Conservation (phyloP, 2,329 filamentous ascomycete species). For the Ceratocystis lukuohia region DNA sequence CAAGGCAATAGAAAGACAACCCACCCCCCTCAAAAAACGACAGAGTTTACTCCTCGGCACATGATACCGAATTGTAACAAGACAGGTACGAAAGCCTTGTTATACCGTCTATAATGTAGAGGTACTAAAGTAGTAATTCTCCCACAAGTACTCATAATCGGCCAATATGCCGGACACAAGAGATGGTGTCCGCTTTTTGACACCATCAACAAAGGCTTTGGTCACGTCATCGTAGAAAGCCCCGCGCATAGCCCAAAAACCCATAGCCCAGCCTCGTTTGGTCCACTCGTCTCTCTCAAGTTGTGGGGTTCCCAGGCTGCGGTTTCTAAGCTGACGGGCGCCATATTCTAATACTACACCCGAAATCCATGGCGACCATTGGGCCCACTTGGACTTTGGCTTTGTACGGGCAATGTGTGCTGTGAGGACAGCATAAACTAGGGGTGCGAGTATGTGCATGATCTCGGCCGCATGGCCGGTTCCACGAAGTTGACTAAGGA, state of each 20-base stretch:
- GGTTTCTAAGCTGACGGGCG: slow-evolving; percentile 66
- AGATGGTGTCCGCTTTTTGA: slow-evolving; percentile 64
- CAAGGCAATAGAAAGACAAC: not conserved
- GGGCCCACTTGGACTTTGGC: slow-evolving; percentile 38
- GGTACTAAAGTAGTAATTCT: slow-evolving; percentile 85
- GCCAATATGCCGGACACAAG: slow-evolving; percentile 77
- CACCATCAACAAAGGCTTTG: slow-evolving; percentile 55
- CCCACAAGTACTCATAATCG: slow-evolving; percentile 96
- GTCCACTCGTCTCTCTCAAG: slow-evolving; percentile 82
- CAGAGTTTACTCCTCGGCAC: not conserved
- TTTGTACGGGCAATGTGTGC: slow-evolving; percentile 10
- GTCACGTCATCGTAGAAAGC: slow-evolving; percentile 92
- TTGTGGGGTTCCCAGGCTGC: slow-evolving; percentile 66
- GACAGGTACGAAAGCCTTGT: not conserved
- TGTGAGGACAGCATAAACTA: slow-evolving; percentile 75
- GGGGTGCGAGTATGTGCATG: slow-evolving; percentile 79
- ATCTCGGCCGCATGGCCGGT: slow-evolving; percentile 65
- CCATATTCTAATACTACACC: slow-evolving; percentile 77
- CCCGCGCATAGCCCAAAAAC: slow-evolving; percentile 95
- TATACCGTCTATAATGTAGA: slow-evolving; percentile 28
- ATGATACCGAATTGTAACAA: no score
- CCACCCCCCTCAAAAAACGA: not conserved
- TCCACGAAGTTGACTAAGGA: slow-evolving; percentile 73
- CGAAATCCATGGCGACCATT: slow-evolving; percentile 85
- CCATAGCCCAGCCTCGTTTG: slow-evolving; percentile 77